Conservation (phyloP, 139 green algal species). For the Deuterostichococcus epilithicus region DNA sequence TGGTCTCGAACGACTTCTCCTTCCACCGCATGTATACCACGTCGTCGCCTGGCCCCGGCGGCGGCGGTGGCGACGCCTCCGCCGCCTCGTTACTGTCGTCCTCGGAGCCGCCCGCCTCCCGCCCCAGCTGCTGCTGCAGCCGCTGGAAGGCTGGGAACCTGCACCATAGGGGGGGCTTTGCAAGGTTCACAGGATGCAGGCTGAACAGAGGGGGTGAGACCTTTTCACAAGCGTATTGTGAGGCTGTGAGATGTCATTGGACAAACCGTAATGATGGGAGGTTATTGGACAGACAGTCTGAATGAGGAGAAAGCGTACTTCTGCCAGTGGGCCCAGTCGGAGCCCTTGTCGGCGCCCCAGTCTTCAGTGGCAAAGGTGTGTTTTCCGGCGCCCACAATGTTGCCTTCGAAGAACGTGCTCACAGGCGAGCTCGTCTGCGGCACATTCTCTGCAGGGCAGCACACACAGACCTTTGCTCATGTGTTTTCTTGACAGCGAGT, state of each 20-base stretch:
- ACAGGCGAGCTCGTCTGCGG: conserved; percentile 30
- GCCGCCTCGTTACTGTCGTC: conserved; percentile 25
- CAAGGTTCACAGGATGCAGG: too few relatives aligned
- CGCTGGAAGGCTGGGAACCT: conserved; percentile 44
- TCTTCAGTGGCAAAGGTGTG: conserved; percentile 68
- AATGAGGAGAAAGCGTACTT: not conserved
- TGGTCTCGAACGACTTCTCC: conserved; percentile 71
- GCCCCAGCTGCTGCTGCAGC: conserved; percentile 13
- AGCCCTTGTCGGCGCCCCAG: conserved; percentile 43
- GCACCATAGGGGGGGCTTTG: not conserved
- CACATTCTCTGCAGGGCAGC: conserved; percentile 37
- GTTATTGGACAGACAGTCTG: too few relatives aligned
- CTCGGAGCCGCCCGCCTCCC: not conserved
- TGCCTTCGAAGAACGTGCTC: conserved; percentile 61
- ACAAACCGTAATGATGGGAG: too few relatives aligned
- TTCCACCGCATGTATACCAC: conserved; percentile 80
- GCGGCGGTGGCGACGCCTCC: conserved; percentile 35
- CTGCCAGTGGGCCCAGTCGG: conserved; percentile 55
- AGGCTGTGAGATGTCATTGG: too few relatives aligned
- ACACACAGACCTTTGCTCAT: too few relatives aligned
- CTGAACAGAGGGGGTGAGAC: too few relatives aligned
- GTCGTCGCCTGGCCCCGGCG: conserved; percentile 20
- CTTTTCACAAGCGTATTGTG: too few relatives aligned
- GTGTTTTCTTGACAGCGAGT: too few relatives aligned
- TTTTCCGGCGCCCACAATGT: conserved; percentile 76